phyloP scores from a whole-genome alignment of 1,284 basidiomycete species.

The Cerioporus squamosus region DNA sequence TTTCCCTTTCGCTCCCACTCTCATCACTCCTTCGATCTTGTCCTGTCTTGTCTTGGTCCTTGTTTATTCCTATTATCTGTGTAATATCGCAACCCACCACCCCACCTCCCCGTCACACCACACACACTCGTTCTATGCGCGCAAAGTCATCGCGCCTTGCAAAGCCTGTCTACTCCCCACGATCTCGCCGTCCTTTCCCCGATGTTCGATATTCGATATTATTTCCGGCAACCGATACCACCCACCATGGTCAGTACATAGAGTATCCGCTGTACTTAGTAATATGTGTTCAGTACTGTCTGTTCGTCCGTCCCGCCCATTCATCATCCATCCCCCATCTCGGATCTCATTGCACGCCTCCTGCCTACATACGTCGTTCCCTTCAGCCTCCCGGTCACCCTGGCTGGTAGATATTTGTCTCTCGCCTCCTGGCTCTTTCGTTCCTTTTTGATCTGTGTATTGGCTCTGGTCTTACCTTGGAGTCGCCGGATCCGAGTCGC shows the following conservation, averaged over 20 bases:
- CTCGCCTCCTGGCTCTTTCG: not conserved
- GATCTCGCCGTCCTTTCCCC: not conserved
- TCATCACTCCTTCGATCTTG: not conserved
- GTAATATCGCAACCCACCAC: constrained; percentile 5
- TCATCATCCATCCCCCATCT: not conserved
- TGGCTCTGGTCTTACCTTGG: not conserved
- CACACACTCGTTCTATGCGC: not conserved
- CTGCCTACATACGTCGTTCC: too few species aligned
- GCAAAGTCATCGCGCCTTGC: not conserved
- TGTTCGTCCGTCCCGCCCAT: not conserved
- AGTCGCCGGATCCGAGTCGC: too few species aligned
- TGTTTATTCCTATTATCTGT: constrained; percentile 7
- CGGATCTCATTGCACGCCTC: not conserved
- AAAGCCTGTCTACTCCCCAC: not conserved
- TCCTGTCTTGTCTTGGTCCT: constrained; percentile 1
- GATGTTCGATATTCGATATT: too few species aligned
- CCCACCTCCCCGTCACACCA: not conserved
- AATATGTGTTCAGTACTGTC: not conserved
- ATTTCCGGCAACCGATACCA: not conserved
- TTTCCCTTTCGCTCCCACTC: too few species aligned
- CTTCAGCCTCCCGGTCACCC: not conserved
- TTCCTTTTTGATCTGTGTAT: not conserved
- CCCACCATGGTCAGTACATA: not conserved
- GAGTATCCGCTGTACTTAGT: not conserved
- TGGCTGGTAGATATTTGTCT: not conserved